Evolutionary conservation across 2,329 filamentous ascomycete species (phyloP), one percentile per base, ranked within the genome.

Genomic region (Harringtonia lauricola): DNA sequence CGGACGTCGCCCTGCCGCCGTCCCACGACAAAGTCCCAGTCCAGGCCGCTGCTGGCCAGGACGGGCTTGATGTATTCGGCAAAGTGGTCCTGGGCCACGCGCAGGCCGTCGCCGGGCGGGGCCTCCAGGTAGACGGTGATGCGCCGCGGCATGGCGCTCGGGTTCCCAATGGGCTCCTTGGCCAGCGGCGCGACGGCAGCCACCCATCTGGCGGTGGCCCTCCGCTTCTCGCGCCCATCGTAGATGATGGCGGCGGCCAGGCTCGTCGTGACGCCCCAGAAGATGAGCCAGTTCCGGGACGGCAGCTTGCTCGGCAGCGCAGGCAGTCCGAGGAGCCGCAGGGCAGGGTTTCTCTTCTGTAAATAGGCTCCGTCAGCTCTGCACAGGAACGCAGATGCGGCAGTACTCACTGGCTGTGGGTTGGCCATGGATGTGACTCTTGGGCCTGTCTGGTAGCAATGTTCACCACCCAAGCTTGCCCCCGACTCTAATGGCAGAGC

Each of bases 261-360:
- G 38, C 85, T 77, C 42, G 81, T 81, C 12, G 83, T 82, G 44
- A 96, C 62, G 38, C 83, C 72, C 63, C 89, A 79, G 67, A 98
- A 98, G 57, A 98, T 95, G 65, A 92, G 79, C 92, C 92, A 98
- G 62, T 96, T 96, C 49, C 92, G 84, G 17, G 90, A 96, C 8
- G 92, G 92, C 17, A 98, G 78, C 63, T 80, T 87, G 54, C 81
- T 74, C 47, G 85, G 83, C 48, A 95, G 76, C 52, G 82, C 84
- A 41, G 90, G 90, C 46, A 98, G 69, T 45, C 90, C 90, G 66
- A 92, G 79, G 74, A 86, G 84, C 50, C 76, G 77, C 55, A 86
- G 76, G 43, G 79, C 83, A 36, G 81, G 83, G 64, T 90, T 90
- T 40, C 74, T 69, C 55, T 69, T 35, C 42, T 44, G 26, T 14